Conservation (phyloP, 495 filamentous ascomycete species). For the Penicillium roqueforti region DNA sequence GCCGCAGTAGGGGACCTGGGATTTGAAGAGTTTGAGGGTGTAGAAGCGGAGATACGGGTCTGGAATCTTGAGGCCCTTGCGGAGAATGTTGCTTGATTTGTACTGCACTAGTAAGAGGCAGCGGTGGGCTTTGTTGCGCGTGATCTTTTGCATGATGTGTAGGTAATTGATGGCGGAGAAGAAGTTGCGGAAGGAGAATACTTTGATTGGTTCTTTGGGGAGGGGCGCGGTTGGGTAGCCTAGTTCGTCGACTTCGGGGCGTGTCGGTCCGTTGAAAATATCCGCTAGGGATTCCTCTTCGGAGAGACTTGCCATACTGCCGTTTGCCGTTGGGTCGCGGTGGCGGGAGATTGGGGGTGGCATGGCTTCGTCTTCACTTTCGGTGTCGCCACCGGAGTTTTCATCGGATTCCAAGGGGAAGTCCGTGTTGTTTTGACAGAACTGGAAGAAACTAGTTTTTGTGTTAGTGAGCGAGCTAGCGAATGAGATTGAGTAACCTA, state of each 20-base stretch:
- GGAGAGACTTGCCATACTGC: constrained; percentile 23
- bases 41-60: constrained; percentile 84
- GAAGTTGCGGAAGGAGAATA: constrained; percentile 91
- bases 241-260: constrained; percentile 84
- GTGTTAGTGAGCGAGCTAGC: not conserved
- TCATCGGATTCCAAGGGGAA: constrained; percentile 30
- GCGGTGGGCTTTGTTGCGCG: constrained; percentile 88
- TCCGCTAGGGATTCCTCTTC: constrained; percentile 35
- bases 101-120: constrained; percentile 91
- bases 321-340: constrained; percentile 30
- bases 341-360: constrained; percentile 76
- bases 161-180: constrained; percentile 90
- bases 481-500: constrained; percentile 33
- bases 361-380: constrained; percentile 65
- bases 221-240: constrained; percentile 62
- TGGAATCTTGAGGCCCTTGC: constrained; percentile 84
- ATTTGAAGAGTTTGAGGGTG: constrained; percentile 96
- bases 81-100: constrained; percentile 83
- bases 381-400: constrained; percentile 27
- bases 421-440: constrained; percentile 64
- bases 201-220: constrained; percentile 77
- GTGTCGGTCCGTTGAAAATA: constrained; percentile 37
- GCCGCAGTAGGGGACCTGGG: constrained; percentile 95
- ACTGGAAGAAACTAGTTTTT: constrained; percentile 73
- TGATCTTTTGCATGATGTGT: constrained; percentile 94